Conservation (phyloP, 2,329 filamentous ascomycete species). For the Colletotrichum sp. region DNA sequence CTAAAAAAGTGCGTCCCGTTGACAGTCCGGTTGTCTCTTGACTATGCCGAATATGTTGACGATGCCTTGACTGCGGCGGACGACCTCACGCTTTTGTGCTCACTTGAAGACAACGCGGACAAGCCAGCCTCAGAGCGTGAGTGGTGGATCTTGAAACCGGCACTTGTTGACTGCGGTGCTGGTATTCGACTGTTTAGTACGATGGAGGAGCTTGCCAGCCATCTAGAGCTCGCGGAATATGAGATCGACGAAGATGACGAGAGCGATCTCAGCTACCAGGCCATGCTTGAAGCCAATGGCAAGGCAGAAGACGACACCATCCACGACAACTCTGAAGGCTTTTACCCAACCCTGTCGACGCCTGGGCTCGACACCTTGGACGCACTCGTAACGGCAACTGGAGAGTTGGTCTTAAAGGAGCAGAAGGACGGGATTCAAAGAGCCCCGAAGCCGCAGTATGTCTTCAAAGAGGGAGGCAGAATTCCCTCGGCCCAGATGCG, state of each 20-base stretch:
- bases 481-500: slow-evolving; percentile 42
- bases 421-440: neutral
- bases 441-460: slow-evolving; percentile 23
- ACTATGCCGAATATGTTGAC: slow-evolving; percentile 43
- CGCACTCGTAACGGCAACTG: slow-evolving; percentile 32
- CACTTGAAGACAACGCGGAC: slow-evolving; percentile 37
- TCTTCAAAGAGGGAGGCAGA: slow-evolving; percentile 35
- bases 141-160: slow-evolving; percentile 46
- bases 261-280: slow-evolving; percentile 21
- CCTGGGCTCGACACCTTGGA: slow-evolving; percentile 35
- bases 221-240: slow-evolving; percentile 39
- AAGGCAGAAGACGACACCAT: neutral
- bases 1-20: slow-evolving; percentile 33
- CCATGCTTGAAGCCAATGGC: neutral
- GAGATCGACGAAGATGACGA: slow-evolving; percentile 33
- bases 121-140: slow-evolving; percentile 32
- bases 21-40: slow-evolving; percentile 38
- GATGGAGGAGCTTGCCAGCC: slow-evolving; percentile 36
- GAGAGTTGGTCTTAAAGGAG: slow-evolving; percentile 22
- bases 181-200: slow-evolving; percentile 45
- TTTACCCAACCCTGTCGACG: slow-evolving; percentile 26
- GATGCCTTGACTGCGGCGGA: slow-evolving; percentile 40
- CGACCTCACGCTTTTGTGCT: slow-evolving; percentile 37
- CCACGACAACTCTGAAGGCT: neutral
- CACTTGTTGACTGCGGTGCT: slow-evolving; percentile 42